Evolutionary conservation across 208 protist genomes (phyloP), one percentile per base, ranked within the genome.

Genomic region (Lotmaria passim): DNA sequence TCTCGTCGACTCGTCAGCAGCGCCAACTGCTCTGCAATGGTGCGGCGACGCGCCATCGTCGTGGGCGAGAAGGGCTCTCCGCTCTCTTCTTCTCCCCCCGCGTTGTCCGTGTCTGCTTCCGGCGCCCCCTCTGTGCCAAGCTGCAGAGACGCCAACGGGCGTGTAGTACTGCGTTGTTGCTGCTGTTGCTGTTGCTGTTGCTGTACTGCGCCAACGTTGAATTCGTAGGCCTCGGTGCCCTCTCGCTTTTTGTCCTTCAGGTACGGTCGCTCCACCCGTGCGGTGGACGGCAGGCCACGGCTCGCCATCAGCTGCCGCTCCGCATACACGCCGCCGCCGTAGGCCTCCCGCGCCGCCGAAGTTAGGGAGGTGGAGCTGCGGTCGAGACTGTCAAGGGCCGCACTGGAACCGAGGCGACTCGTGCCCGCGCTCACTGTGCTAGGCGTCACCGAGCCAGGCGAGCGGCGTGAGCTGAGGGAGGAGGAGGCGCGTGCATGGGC

Each of bases 21-120:
- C 6, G 73, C 72, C 26, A 90, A 68, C 57, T 85, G 77, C 62
- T 81, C 75, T n/a, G 79, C 84, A 36, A 83, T 80, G 61, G 71
- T 78, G 47, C 59, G 60, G 2, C 46, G 58, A 26, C 53, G 60
- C 1, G 69, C 61, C 15, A 57, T 6, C 7, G 44, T 75, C 21
- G 69, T 38, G 41, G 69, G 61, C 1, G 52, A 69, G 47, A 41
- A 39, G 34, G 51, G 52, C 41, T 43, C 34, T 15, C n/a, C n/a
- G n/a, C n/a, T n/a, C n/a, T n/a, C n/a, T n/a, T n/a, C n/a, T n/a
- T n/a, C n/a, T n/a, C n/a, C n/a, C n/a, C 36, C 53, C 12, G 11
- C 39, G 31, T 12, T 11, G n/a, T 50, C 44, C 24, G 19, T 38
- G 5, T 19, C 57, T 30, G 14, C 56, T 15, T 55, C 48, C 15